A percentile compares a stretch with the other conserved stretches of the same genome.
Conservation (phyloP, 768 basidiomycete genomes). For the Lentinus brumalis region DNA sequence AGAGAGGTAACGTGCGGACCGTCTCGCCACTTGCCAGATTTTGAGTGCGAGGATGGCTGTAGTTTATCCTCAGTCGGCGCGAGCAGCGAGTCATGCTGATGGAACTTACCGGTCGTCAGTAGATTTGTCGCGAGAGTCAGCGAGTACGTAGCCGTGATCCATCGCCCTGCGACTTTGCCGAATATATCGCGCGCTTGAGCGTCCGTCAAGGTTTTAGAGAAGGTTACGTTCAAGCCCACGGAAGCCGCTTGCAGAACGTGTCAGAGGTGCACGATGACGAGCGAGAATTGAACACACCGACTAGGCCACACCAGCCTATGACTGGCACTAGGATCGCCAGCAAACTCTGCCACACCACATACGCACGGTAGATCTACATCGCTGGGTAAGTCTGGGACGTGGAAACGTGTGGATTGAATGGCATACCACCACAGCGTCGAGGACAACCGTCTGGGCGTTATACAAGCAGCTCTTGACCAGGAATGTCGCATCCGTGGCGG, state of each 20-base stretch:
- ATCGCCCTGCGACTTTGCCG: conserved; percentile 25
- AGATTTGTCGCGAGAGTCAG: conserved; percentile 37
- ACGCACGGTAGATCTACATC: conserved; percentile 24
- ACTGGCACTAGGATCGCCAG: conserved; percentile 30
- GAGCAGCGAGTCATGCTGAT: background rate
- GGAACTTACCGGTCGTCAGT: conserved; percentile 31
- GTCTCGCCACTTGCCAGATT: conserved; percentile 33
- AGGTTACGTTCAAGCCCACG: conserved; percentile 20
- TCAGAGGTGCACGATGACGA: background rate
- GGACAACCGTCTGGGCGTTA: conserved; percentile 22
- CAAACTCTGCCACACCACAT: conserved; percentile 35
- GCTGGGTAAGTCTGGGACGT: background rate
- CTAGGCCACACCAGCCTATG: conserved; percentile 32
- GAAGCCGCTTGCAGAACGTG: conserved; percentile 18
- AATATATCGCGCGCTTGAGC: conserved; percentile 27
- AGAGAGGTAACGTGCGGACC: conserved; percentile 19
- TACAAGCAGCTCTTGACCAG: conserved; percentile 23
- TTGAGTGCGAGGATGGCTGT: conserved; percentile 33
- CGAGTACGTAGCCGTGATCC: conserved; percentile 38
- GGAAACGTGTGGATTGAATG: background rate
- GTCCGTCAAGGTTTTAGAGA: conserved; percentile 16
- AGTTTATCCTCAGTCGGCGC: background rate
- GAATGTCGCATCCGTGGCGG: conserved; percentile 11
- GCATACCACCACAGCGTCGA: conserved; percentile 27
- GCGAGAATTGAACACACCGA: conserved; percentile 18